Evolutionary conservation across 2,329 filamentous ascomycete species (phyloP), one percentile per base, ranked within the genome.

Genomic region (Venturia aucupariae): DNA sequence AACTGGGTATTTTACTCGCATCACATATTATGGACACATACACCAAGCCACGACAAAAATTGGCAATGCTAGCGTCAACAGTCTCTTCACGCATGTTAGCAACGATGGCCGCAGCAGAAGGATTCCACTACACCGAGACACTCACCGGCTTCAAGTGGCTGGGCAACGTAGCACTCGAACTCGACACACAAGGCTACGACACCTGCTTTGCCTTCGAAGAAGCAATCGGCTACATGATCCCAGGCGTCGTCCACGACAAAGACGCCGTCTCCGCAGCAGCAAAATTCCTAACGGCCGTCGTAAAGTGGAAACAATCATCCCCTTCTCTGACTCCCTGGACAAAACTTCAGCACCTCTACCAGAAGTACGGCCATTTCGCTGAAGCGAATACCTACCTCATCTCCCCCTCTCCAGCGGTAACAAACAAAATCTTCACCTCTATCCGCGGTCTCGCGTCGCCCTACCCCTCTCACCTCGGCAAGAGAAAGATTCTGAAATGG

Each of bases 61-160:
- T 83, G 4, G 81, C 80, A 2, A 84, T 87, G 76, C 74, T 88
- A 1, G 83, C 82, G n/a, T 85, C 84, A 2, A 83, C 85, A 0
- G 85, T 88, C 1, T 86, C 84, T 1, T 85, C 82, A 0, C 78
- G 81, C n/a, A 87, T 87, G 83, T 77, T 88, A 1, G 75, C 79
- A 13, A 79, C 79, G 32, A 82, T 87, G 75, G 84, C 84, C 0
- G 70, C 75, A 35, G 75, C 78, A 24, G 81, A 82, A 71, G 82
- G 81, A 1, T 82, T 86, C 67, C 75, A 80, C 61, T 86, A 83
- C 69, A 76, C 79, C 65, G 85, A 87, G 69, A 86, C 85, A 0
- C 73, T 88, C 38, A 88, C 85, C 0, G 85, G 85, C 1, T 88
- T 88, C 75, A 88, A 88, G 71, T 88, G 85, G 85, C 80, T 88